Percentiles rank a stretch among this genome's conserved stretches.
phyloP scores from a whole-genome alignment of 1,139 yeast species.

The Saccharomycopsis phalli region DNA sequence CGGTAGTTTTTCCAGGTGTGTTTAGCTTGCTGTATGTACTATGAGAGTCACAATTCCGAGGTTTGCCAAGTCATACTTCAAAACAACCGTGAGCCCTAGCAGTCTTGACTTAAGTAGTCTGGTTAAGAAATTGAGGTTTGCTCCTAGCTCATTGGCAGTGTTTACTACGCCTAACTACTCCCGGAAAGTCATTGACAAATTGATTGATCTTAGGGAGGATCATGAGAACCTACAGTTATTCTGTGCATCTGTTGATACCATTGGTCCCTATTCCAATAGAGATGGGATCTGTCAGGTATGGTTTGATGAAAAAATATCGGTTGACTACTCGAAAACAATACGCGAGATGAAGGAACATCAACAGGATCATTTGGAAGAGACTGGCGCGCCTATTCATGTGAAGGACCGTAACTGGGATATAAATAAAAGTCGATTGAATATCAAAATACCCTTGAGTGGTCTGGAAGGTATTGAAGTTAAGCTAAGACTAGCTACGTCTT shows the following conservation, averaged over 20 bases:
- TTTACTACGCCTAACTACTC: constrained; percentile 14
- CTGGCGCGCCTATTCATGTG: not conserved
- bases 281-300: constrained; percentile 16
- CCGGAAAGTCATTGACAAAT: not conserved
- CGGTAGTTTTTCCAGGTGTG: no score
- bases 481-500: constrained; percentile 8
- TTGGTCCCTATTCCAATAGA: constrained; percentile 14
- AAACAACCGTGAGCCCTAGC: not conserved
- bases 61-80: not conserved
- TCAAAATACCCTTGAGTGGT: constrained; percentile 4
- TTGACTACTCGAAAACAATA: constrained; percentile 3
- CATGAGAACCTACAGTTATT: constrained; percentile 12
- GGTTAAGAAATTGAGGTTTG: constrained; percentile 6
- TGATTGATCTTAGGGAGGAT: constrained; percentile 3
- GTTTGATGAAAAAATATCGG: constrained; percentile 9
- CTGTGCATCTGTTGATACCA: constrained; percentile 15
- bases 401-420: constrained; percentile 5
- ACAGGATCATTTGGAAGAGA: constrained; percentile 1
- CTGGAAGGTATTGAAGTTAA: not conserved
- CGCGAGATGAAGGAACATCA: not conserved
- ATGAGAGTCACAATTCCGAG: not conserved
- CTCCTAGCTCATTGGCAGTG: constrained; percentile 10
- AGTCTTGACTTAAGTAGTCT: not conserved
- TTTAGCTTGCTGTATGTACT: no score
- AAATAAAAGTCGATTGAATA: constrained; percentile 1